Percentiles rank a stretch among this genome's conserved stretches.
These are phyloP conservation scores for Amylocarpus encephaloides DNA, from an alignment of 2,329 filamentous ascomycete species.

Conservation along the genomic window DNA sequence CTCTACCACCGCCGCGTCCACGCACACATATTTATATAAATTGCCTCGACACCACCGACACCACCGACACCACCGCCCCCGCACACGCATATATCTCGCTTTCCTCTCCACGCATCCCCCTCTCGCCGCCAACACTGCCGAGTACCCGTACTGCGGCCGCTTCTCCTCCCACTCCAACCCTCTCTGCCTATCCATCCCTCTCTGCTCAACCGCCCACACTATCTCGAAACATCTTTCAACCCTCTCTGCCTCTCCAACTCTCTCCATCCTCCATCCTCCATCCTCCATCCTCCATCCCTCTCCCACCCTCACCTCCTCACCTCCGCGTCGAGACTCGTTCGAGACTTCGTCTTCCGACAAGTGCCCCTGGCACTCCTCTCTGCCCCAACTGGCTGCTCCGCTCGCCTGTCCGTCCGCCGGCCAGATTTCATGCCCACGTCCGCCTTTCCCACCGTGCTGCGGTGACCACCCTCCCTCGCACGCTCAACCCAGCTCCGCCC, in stretches of 20 bases:
- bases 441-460: constrained; percentile 8
- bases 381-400: not conserved
- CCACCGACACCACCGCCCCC: too few species aligned
- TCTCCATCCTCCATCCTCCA: not conserved
- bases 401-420: not conserved
- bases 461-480: constrained; percentile 13
- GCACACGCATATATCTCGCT: not conserved
- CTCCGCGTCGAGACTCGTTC: not conserved
- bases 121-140: not conserved
- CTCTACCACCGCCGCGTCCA: too few species aligned
- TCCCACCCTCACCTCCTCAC: not conserved
- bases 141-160: not conserved
- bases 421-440: not conserved
- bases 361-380: not conserved
- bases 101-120: not conserved
- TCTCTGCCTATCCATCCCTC: not conserved
- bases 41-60: too few species aligned
- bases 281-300: not conserved
- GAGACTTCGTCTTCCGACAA: too few species aligned
- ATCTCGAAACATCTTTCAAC: not conserved
- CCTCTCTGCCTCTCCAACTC: not conserved
- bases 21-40: too few species aligned
- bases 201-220: not conserved
- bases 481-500: too few species aligned
- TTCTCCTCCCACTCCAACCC: not conserved